Percentiles rank a stretch among this genome's conserved stretches.
These are phyloP conservation scores for Crassisporium funariophilum DNA, from an alignment of 768 basidiomycete genomes.

Conservation along the genomic window DNA sequence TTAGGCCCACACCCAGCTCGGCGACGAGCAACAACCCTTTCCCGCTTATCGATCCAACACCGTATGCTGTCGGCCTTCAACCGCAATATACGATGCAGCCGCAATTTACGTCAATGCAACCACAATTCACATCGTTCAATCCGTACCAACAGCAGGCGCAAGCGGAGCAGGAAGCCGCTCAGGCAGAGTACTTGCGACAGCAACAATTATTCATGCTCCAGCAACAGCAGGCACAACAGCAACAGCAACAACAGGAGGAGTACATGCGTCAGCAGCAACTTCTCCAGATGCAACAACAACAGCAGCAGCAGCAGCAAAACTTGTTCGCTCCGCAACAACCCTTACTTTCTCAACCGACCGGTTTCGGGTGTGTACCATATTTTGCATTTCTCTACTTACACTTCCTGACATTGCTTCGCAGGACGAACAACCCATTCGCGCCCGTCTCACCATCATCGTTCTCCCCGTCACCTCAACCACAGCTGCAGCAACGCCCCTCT, in stretches of 20 bases:
- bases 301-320: slow-evolving; percentile 49
- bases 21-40: slow-evolving; percentile 54
- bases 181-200: slow-evolving; percentile 75
- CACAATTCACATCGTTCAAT: slow-evolving; percentile 92
- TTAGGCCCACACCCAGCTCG: slow-evolving; percentile 33
- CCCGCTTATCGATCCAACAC: slow-evolving; percentile 62
- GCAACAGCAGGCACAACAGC: slow-evolving; percentile 54
- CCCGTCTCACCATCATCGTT: slow-evolving; percentile 39
- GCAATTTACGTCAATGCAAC: slow-evolving; percentile 74
- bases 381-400: slow-evolving; percentile 2
- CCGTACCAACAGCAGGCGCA: slow-evolving; percentile 85
- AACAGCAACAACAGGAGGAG: slow-evolving; percentile 58
- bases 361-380: slow-evolving; percentile 60
- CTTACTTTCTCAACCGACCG: slow-evolving; percentile 63
- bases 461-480: slow-evolving; percentile 24
- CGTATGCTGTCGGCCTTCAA: slow-evolving; percentile 58
- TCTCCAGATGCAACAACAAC: slow-evolving; percentile 52
- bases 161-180: slow-evolving; percentile 84
- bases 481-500: slow-evolving; percentile 24
- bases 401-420: slow-evolving; percentile 35
- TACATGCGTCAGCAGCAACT: slow-evolving; percentile 47
- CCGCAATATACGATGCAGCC: slow-evolving; percentile 66
- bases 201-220: slow-evolving; percentile 70
- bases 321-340: slow-evolving; percentile 50
- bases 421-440: slow-evolving; percentile 97